A percentile compares a stretch with the other conserved stretches of the same genome.
These are phyloP conservation scores for Biscogniauxia sp. DNA, from an alignment of 2,329 filamentous ascomycete species.

Conservation along the genomic window DNA sequence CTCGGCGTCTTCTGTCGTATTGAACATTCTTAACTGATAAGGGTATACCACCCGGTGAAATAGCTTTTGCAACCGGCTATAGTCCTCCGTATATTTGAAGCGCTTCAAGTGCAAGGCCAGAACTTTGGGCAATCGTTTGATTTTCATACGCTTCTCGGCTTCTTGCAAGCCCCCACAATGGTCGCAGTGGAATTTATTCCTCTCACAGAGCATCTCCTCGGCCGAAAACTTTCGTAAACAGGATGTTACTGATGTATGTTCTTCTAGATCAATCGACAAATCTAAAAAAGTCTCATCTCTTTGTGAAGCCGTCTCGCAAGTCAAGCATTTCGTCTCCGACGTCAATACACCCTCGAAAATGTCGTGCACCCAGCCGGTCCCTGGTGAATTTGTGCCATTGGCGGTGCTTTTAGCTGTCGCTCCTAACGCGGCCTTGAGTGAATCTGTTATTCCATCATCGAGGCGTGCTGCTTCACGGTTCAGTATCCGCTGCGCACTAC, in stretches of 20 bases:
- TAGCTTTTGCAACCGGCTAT: slow-evolving; percentile 89
- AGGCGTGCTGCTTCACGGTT: slow-evolving; percentile 43
- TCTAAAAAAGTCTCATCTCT: slow-evolving; percentile 95
- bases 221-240: slow-evolving; percentile 95
- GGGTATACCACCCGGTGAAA: slow-evolving; percentile 97
- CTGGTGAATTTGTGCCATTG: slow-evolving; percentile 53
- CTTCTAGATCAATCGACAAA: slow-evolving; percentile 90
- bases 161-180: slow-evolving; percentile 95
- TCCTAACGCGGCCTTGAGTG: slow-evolving; percentile 46
- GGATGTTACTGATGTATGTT: slow-evolving; percentile 94
- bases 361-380: slow-evolving; percentile 90
- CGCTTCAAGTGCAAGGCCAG: slow-evolving; percentile 90
- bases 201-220: slow-evolving; percentile 96
- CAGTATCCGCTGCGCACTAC: slow-evolving; percentile 68
- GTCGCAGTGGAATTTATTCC: slow-evolving; percentile 98
- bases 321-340: slow-evolving; percentile 94
- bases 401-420: slow-evolving; percentile 34
- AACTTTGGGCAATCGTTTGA: slow-evolving; percentile 89
- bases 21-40: slow-evolving; percentile 93
- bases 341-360: slow-evolving; percentile 93
- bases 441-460: slow-evolving; percentile 47
- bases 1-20: slow-evolving; percentile 92
- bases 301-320: slow-evolving; percentile 93
- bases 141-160: slow-evolving; percentile 98
- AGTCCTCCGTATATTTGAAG: slow-evolving; percentile 97